Evolutionary conservation across 805 yeast genomes (phyloP).

Genomic region (Ogataea henricii): DNA sequence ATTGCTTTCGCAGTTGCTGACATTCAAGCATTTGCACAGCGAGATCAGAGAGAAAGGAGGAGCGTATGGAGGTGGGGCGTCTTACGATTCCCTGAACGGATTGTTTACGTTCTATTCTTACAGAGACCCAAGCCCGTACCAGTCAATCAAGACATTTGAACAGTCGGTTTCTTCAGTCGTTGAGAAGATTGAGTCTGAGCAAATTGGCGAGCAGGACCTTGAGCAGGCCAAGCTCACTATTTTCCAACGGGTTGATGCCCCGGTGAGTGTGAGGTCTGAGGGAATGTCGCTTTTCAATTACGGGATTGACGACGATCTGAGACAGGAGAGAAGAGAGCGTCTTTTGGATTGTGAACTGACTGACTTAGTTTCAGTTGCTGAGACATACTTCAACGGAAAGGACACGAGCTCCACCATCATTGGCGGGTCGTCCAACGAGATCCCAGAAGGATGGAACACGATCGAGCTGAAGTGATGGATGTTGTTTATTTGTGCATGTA

Average conservation of each 20-base stretch:
- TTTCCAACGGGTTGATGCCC: slow-evolving; percentile 92
- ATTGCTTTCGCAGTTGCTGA: slow-evolving; percentile 74
- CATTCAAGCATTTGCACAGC: slow-evolving; percentile 82
- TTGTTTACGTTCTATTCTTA: slow-evolving; percentile 82
- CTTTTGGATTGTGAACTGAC: slow-evolving; percentile 63
- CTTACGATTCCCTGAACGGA: slow-evolving; percentile 80
- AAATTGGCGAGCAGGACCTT: slow-evolving; percentile 55
- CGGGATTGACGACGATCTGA: slow-evolving; percentile 75
- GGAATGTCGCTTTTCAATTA: slow-evolving; percentile 67
- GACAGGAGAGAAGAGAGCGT: slow-evolving; percentile 75
- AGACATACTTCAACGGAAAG: slow-evolving; percentile 1
- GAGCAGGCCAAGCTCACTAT: slow-evolving; percentile 89
- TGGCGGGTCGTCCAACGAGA: slow-evolving; percentile 9
- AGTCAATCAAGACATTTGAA: slow-evolving; percentile 63
- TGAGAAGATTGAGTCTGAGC: slow-evolving; percentile 25
- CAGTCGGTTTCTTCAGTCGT: slow-evolving; percentile 51
- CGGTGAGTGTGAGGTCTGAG: slow-evolving; percentile 76
- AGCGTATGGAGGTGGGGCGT: slow-evolving; percentile 96
- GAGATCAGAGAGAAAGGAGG: slow-evolving; percentile 96
- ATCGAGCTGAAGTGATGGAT: slow-evolving; percentile 2
- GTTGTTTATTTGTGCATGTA: background rate
- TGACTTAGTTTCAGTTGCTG: slow-evolving; percentile 46
- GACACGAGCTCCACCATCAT: slow-evolving; percentile 11
- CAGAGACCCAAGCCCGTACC: slow-evolving; percentile 86
- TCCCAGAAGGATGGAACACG: slow-evolving; percentile 8